A percentile compares a stretch with the other conserved stretches of the same genome.
Evolutionary conservation across 305 asterid species (phyloP).

Genomic region (Plantago lanceolata): DNA sequence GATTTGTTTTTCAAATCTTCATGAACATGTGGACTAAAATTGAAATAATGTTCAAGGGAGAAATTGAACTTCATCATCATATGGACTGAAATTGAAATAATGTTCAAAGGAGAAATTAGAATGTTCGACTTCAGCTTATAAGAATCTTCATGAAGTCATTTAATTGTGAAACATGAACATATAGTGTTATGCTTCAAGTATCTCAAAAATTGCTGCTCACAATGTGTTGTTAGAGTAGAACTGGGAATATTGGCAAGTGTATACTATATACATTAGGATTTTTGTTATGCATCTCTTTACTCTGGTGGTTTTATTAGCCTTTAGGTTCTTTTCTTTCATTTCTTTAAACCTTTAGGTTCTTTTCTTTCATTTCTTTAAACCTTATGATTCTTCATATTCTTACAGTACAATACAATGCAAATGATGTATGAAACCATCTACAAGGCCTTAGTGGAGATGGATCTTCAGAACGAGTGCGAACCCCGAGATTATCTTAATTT

Average conservation of each 20-base stretch:
- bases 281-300: not conserved
- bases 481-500: conserved; percentile 74
- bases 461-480: conserved; percentile 46
- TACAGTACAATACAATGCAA: conserved; percentile 75
- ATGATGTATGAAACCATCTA: conserved; percentile 72
- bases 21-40: not conserved
- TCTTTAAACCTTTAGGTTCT: not conserved
- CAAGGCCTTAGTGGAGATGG: conserved; percentile 55
- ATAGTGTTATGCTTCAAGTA: too few species aligned
- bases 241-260: not conserved
- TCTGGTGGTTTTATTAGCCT: not conserved
- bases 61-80: not conserved
- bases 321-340: not conserved
- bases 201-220: too few species aligned
- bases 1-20: not conserved
- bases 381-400: not conserved
- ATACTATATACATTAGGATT: too few species aligned
- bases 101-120: not conserved
- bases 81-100: not conserved
- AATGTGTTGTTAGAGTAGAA: too few species aligned
- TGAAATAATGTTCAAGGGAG: not conserved
- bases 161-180: too few species aligned
- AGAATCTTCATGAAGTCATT: not conserved
- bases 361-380: not conserved
- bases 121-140: not conserved